Percentiles rank a stretch among this genome's conserved stretches.
phyloP scores from a whole-genome alignment of 2,329 filamentous ascomycete genomes.

The Botryotinia convoluta region DNA sequence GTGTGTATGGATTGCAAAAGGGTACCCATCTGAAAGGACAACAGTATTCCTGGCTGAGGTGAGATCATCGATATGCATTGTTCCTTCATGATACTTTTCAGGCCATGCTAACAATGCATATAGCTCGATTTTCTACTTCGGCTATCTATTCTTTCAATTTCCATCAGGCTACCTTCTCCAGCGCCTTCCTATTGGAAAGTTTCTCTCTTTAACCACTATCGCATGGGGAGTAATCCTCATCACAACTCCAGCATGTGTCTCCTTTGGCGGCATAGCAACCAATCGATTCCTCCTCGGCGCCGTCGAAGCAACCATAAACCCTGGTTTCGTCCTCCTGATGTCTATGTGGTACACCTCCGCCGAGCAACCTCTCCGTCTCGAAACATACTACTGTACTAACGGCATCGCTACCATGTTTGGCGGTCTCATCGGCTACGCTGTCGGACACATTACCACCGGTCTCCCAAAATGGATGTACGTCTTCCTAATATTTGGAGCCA shows the following conservation, averaged over 20 bases:
- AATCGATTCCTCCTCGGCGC: constrained; percentile 56
- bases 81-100: neutral
- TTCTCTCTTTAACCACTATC: constrained; percentile 45
- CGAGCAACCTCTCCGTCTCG: constrained; percentile 41
- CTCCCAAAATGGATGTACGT: constrained; percentile 55
- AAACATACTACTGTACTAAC: constrained; percentile 42
- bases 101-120: neutral
- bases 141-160: constrained; percentile 47
- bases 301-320: constrained; percentile 54
- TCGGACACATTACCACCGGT: constrained; percentile 55
- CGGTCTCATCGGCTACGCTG: constrained; percentile 44
- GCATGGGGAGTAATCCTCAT: constrained; percentile 50
- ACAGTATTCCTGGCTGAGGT: constrained; percentile 51
- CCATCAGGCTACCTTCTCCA: constrained; percentile 48
- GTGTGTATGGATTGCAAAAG: constrained; percentile 47
- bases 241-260: constrained; percentile 50
- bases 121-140: constrained; percentile 52
- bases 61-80: constrained; percentile 8
- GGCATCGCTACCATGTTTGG: constrained; percentile 49
- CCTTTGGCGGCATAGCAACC: constrained; percentile 59
- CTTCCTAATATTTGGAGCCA: constrained; percentile 57
- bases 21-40: constrained; percentile 48
- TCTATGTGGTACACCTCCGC: constrained; percentile 43
- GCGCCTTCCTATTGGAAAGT: constrained; percentile 48
- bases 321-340: constrained; percentile 44